Evolutionary conservation across 2,329 filamentous ascomycete genomes (phyloP).

Genomic region (Trichocomaceae sp.): DNA sequence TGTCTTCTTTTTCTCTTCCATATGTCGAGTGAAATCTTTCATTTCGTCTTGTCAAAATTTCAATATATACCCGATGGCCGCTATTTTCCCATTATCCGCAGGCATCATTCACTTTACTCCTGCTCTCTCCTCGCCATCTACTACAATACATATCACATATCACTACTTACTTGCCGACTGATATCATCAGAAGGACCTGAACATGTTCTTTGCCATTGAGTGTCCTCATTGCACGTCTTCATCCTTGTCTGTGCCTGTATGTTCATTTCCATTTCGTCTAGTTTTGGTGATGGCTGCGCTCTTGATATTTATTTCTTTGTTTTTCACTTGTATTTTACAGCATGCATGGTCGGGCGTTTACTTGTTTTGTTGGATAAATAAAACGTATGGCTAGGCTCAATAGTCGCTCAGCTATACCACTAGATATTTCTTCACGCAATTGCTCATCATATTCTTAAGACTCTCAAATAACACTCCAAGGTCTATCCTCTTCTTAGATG

Average conservation of each 20-base stretch:
- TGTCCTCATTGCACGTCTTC: background rate
- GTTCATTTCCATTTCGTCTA: background rate
- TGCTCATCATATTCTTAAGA: no score
- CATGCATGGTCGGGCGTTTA: constrained; percentile 11
- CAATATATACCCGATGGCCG: constrained; percentile 4
- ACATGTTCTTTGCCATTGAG: background rate
- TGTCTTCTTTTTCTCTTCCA: background rate
- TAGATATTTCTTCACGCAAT: no score
- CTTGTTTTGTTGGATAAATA: background rate
- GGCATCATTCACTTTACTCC: background rate
- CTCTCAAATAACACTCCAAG: no score
- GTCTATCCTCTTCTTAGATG: no score
- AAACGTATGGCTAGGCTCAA: no score
- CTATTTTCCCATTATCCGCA: background rate
- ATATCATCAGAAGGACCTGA: background rate
- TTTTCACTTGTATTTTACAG: background rate
- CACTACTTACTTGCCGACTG: background rate
- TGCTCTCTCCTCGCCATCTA: background rate
- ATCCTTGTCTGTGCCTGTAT: background rate
- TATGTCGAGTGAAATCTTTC: background rate
- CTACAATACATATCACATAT: background rate
- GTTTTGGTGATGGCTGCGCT: background rate
- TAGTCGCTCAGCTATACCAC: no score
- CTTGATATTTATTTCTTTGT: background rate
- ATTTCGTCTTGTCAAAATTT: background rate